phyloP scores from a whole-genome alignment of 345 rosid species.

The Populus ilicifolia region DNA sequence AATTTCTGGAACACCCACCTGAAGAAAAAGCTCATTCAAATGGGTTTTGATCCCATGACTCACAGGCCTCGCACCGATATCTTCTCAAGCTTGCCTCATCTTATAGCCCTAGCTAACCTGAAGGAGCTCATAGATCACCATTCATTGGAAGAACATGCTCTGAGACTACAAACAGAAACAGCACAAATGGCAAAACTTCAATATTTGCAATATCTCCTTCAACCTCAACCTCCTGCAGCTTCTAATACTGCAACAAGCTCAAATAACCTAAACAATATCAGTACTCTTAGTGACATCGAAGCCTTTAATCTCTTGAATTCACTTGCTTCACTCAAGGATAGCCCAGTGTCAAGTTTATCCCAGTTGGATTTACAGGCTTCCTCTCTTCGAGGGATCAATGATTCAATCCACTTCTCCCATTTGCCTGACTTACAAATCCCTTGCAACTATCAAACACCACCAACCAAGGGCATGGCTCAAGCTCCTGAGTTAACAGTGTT shows the following conservation, averaged over 20 bases:
- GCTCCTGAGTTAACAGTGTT: conserved; percentile 24
- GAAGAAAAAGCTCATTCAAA: conserved; percentile 29
- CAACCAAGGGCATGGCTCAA: conserved; percentile 8
- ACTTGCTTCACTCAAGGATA: conserved; percentile 26
- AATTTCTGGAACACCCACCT: conserved; percentile 33
- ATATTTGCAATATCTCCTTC: conserved; percentile 49
- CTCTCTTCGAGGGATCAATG: conserved; percentile 26
- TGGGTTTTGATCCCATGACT: conserved; percentile 34
- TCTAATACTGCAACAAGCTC: conserved; percentile 12
- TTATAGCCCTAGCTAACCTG: conserved; percentile 55
- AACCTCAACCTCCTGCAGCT: conserved; percentile 24
- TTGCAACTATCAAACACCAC: conserved; percentile 27
- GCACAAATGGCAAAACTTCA: conserved; percentile 44
- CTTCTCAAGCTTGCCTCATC: conserved; percentile 51
- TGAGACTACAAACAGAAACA: conserved; percentile 46
- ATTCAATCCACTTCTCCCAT: conserved; percentile 38
- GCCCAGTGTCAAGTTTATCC: conserved; percentile 14
- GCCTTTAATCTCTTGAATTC: conserved; percentile 35
- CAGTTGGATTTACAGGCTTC: conserved; percentile 14
- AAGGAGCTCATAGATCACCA: conserved; percentile 50
- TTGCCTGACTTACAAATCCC: conserved; percentile 48
- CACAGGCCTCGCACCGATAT: conserved; percentile 29
- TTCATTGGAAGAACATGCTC: conserved; percentile 46
- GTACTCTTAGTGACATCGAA: conserved; percentile 31
- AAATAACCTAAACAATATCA: background rate